Evolutionary conservation across 257 asterid species (phyloP), one percentile per base, ranked within the genome.

Genomic region (Craterostigma plantagineum): DNA sequence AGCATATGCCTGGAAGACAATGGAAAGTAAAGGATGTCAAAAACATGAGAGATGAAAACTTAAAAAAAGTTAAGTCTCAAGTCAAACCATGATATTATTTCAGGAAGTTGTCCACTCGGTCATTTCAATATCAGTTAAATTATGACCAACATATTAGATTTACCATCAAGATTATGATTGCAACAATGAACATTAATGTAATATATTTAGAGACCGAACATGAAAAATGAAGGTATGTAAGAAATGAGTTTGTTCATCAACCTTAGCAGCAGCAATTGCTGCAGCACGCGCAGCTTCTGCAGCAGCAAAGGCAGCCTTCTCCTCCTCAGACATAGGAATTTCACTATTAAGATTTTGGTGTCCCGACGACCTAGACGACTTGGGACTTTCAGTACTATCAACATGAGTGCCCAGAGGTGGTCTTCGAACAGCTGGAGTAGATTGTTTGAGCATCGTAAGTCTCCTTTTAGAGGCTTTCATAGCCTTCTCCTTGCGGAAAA

Each of bases 271-370:
- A 42, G 94, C 92, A 63, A 73, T 46, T 38, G 92, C 95, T 15
- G 96, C 92, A 68, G 75, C 72, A 43, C 73, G 92, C 56, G 99
- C 92, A 50, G 81, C 94, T 65, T 90, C 99, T 45, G 94, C 94
- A 49, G 87, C 91, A 41, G 79, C 92, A 61, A 75, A 57, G 38
- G 99, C 94, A 53, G 87, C 84, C 71, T 61, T 75, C 59, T 90
- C 99, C 69, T 83, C 96, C 52, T 83, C 91, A 49, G 92, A 70
- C 78, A 83, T 63, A 52, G 75, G 73, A 27, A 72, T 51, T 49
- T 68, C 80, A 57, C 56, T 64, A 43, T 56, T 56, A 61, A 42
- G 56, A 38, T 66, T 43, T 23, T 53, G 61, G 51, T 53, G 48
- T 37, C 58, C 69, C 23, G 66, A 42, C 33, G 59, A 49, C 9